These are phyloP conservation scores for Sporothrix luriei DNA, from an alignment of 2,329 filamentous ascomycete species.

Conservation along the genomic window DNA sequence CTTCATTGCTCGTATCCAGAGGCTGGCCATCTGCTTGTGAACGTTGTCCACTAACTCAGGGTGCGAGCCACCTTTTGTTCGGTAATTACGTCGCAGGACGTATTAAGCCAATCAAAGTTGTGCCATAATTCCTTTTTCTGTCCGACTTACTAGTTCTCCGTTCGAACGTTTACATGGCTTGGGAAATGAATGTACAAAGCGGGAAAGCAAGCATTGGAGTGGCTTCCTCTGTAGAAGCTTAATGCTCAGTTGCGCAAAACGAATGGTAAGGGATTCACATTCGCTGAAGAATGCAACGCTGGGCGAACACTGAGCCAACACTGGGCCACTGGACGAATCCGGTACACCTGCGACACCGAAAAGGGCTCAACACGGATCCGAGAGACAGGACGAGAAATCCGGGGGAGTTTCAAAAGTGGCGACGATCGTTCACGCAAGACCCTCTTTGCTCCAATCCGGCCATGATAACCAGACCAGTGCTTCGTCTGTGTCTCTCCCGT, in stretches of 20 bases:
- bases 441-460: background rate
- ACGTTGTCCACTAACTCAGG: background rate
- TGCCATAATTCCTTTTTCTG: background rate
- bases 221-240: background rate
- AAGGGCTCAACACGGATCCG: slow-evolving; percentile 44
- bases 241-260: background rate
- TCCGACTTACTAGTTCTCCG: background rate
- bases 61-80: background rate
- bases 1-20: slow-evolving; percentile 10
- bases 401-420: slow-evolving; percentile 25
- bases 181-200: background rate
- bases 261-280: background rate
- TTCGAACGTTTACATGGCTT: background rate
- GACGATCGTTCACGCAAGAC: background rate
- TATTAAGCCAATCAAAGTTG: background rate
- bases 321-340: background rate
- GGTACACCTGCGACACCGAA: background rate
- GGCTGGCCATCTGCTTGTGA: background rate
- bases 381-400: slow-evolving; percentile 17
- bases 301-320: background rate
- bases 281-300: background rate
- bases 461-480: slow-evolving; percentile 21
- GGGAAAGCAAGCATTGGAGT: too few species aligned
- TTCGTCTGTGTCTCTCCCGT: background rate
- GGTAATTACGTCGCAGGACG: background rate